A percentile compares a stretch with the other conserved stretches of the same genome.
These are phyloP conservation scores for Candida nitratophila DNA, from an alignment of 805 yeast species.

Conservation along the genomic window DNA sequence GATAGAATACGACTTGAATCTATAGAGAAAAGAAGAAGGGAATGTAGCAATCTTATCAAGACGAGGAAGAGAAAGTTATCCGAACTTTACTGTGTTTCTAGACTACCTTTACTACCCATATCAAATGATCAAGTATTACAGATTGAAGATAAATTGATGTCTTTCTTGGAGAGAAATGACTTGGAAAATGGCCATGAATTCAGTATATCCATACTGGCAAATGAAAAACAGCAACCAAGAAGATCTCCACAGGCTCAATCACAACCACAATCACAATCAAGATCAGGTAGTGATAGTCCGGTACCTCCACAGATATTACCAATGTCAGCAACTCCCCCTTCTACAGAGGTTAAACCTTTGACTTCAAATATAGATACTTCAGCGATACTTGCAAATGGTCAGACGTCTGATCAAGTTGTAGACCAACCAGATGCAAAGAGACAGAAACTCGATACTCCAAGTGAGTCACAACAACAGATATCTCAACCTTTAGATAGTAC, in stretches of 20 bases:
- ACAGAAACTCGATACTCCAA: not conserved
- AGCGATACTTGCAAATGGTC: not conserved
- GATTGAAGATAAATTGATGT: conserved; percentile 32
- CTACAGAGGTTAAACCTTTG: not conserved
- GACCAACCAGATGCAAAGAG: not conserved
- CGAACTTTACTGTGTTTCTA: conserved; percentile 53
- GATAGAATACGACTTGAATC: conserved; percentile 38
- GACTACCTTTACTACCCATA: conserved; percentile 40
- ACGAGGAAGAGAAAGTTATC: conserved; percentile 51
- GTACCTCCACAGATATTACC: not conserved
- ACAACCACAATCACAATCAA: not conserved
- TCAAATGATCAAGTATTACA: conserved; percentile 30
- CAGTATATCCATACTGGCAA: conserved; percentile 25
- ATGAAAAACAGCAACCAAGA: conserved; percentile 25
- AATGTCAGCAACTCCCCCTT: not conserved
- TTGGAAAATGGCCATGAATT: conserved; percentile 39
- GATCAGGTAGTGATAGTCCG: not conserved
- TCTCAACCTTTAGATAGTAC: conserved; percentile 3
- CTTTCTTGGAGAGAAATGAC: conserved; percentile 46
- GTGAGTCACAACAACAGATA: conserved; percentile 5
- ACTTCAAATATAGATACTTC: not conserved
- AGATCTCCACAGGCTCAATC: conserved; percentile 9
- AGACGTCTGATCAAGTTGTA: not conserved
- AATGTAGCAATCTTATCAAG: conserved; percentile 36
- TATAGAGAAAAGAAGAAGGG: conserved; percentile 36